phyloP scores from a whole-genome alignment of 2,329 filamentous ascomycete genomes.

The Mycosphaerella arachidis region DNA sequence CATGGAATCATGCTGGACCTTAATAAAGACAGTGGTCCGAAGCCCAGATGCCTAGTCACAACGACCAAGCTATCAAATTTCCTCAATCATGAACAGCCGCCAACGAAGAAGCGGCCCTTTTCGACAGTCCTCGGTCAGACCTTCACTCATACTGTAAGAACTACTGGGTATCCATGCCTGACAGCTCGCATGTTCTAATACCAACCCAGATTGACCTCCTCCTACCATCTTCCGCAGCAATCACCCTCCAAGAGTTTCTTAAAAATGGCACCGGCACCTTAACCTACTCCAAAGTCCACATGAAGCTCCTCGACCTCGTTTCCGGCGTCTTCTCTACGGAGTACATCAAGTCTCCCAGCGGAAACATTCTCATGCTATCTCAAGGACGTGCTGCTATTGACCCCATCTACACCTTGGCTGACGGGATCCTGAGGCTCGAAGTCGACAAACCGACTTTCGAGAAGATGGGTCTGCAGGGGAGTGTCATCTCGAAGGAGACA shows the following conservation, averaged over 20 bases:
- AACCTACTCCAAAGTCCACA: conserved; percentile 63
- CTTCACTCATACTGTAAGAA: conserved; percentile 60
- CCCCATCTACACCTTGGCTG: conserved; percentile 59
- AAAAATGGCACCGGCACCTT: conserved; percentile 28
- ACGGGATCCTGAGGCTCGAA: conserved; percentile 71
- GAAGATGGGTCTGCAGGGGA: conserved; percentile 72
- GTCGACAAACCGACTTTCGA: conserved; percentile 80
- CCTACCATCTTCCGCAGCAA: conserved; percentile 48
- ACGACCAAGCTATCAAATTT: conserved; percentile 62
- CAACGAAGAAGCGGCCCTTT: conserved; percentile 73
- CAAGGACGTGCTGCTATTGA: conserved; percentile 68
- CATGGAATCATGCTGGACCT: conserved; percentile 12
- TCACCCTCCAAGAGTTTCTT: conserved; percentile 11
- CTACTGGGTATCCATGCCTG: not conserved
- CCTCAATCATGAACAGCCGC: conserved; percentile 65
- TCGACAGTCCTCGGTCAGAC: conserved; percentile 59
- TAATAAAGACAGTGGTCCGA: conserved; percentile 13
- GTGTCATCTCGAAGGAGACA: conserved; percentile 49
- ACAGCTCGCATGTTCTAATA: not conserved
- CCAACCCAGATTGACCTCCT: conserved; percentile 59
- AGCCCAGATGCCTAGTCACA: conserved; percentile 66
- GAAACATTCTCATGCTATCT: conserved; percentile 49
- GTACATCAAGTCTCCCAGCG: conserved; percentile 61
- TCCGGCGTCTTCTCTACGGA: conserved; percentile 73
- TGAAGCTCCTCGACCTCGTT: conserved; percentile 68